phyloP scores from a whole-genome alignment of 768 basidiomycete species.

The Jaapia argillacea region DNA sequence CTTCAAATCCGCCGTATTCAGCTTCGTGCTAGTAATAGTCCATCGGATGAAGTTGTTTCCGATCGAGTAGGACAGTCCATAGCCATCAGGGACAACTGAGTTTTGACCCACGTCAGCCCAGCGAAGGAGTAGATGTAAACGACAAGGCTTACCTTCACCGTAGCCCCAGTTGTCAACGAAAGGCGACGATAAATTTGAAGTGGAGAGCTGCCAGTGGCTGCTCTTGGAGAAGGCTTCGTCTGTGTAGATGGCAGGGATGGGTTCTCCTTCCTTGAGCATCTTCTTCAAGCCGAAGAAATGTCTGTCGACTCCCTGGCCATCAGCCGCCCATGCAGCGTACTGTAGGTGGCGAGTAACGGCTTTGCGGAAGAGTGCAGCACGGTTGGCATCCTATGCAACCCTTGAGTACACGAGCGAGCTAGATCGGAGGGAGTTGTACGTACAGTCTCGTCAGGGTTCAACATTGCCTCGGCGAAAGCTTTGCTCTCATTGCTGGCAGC shows the following conservation, averaged over 20 bases:
- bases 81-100: constrained; percentile 83
- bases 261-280: constrained; percentile 64
- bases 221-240: constrained; percentile 63
- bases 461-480: constrained; percentile 87
- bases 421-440: constrained; percentile 10
- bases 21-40: constrained; percentile 76
- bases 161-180: constrained; percentile 96
- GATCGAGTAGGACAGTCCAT: constrained; percentile 87
- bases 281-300: constrained; percentile 93
- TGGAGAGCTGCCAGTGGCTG: constrained; percentile 89
- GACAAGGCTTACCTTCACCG: constrained; percentile 62
- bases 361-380: constrained; percentile 57
- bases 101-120: constrained; percentile 5
- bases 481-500: constrained; percentile 75
- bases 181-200: constrained; percentile 72
- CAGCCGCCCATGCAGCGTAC: constrained; percentile 86
- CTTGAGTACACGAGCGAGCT: not conserved
- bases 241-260: constrained; percentile 60
- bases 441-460: constrained; percentile 41
- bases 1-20: constrained; percentile 39
- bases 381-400: constrained; percentile 34
- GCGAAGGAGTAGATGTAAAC: too few relatives aligned
- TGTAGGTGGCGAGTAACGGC: constrained; percentile 79
- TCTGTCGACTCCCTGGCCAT: constrained; percentile 90
- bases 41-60: constrained; percentile 78